A percentile compares a stretch with the other conserved stretches of the same genome.
Evolutionary conservation across 192 early-diverging fungal species (phyloP).

Genomic region (Spinellus fusiger): DNA sequence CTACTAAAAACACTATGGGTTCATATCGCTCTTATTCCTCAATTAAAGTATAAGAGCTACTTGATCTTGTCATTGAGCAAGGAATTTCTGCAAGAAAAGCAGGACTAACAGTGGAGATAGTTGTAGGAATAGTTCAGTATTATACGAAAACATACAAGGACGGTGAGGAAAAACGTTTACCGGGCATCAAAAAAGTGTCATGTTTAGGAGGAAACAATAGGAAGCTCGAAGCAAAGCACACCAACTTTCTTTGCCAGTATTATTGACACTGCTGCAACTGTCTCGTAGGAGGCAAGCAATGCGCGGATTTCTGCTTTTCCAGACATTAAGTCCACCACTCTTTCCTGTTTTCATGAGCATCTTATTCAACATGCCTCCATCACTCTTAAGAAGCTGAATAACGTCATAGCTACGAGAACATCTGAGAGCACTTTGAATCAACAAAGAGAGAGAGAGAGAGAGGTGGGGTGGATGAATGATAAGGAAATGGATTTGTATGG

Average conservation of each 20-base stretch:
- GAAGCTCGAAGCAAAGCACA: background rate
- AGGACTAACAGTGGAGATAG: background rate
- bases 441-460: background rate
- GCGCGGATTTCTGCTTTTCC: background rate
- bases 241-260: conserved; percentile 3
- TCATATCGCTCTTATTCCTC: background rate
- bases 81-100: conserved; percentile 14
- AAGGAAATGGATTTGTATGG: background rate
- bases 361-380: background rate
- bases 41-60: conserved; percentile 7
- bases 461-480: background rate
- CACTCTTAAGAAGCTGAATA: conserved; percentile 5
- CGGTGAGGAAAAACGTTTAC: conserved; percentile 14
- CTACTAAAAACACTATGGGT: background rate
- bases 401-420: background rate
- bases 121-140: conserved; percentile 9
- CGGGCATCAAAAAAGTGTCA: background rate
- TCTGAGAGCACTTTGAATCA: background rate
- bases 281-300: background rate
- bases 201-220: background rate
- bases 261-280: background rate
- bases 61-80: conserved; percentile 19
- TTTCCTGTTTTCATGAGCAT: conserved; percentile 1
- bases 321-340: background rate
- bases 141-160: conserved; percentile 16